Base-by-base conservation (phyloP, 2,329 filamentous ascomycete species). In the Beauveria sp. region DNA sequence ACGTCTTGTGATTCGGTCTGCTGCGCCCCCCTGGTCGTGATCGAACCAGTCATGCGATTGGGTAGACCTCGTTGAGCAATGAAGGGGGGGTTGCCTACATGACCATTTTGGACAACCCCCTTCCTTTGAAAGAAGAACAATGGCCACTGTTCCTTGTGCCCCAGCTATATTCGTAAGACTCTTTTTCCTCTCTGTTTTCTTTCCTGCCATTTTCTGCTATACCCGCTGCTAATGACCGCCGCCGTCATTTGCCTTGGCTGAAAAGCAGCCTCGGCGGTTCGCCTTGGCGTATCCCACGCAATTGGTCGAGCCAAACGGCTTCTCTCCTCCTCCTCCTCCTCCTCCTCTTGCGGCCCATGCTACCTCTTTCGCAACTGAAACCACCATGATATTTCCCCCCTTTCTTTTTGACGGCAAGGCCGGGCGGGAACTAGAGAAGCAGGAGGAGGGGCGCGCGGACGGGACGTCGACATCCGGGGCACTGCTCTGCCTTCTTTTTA, bases 221-320 rank as follows among this genome's bases (percentile, higher is more conserved):
- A 24, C 16, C 28, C 54, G 41, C 41, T 40, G 44, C 30, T 57
- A 28, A 56, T 48, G 44, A 14, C 26, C 44, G 46, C 50, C 50
- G 55, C 28, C 55, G 50, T 22, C 46, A 22, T 34, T 34, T 34
- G 30, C 12, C 30, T 14, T 50, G 44, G 50, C 46, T 37, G 22
- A n/a, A 14, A 34, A n/a, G 5, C 18, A 48, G 55, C 55, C 55
- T 58, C 46, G 34, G 55, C 55, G 55, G 44, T 58, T 58, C 55
- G 55, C 34, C 55, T 51, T 58, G 46, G 30, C 55, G 30, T 50
- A 41, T 58, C 41, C 46, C 55, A 58, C 43, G 9, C 44, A 50
- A 58, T 50, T 50, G 46, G 55, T 58, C 46, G 16, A 50, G 34
- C 55, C 55, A 50, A 40, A 58, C 55, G 55, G 55, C 44, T 58